Percentiles rank a stretch among this genome's conserved stretches.
Conservation (phyloP, 495 filamentous ascomycete genomes). For the Neurospora sublineolata region DNA sequence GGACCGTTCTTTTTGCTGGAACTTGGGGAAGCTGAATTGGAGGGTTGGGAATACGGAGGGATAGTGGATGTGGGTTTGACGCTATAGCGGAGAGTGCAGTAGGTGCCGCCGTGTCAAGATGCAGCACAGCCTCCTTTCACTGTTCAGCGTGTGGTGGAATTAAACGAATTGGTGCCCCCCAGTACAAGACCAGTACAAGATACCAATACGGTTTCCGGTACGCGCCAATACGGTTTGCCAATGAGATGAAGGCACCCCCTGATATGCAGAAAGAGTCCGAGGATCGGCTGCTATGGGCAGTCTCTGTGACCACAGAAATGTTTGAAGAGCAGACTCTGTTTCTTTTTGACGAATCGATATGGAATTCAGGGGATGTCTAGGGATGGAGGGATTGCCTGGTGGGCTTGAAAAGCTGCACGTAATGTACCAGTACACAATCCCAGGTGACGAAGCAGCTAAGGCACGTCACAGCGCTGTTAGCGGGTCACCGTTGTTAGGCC, state of each 20-base stretch:
- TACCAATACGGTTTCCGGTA: background rate
- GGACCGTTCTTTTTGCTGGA: background rate
- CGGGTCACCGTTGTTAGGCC: background rate
- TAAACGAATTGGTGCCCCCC: background rate
- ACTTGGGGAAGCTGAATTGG: background rate
- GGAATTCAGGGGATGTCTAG: background rate
- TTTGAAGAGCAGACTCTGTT: background rate
- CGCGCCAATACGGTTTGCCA: background rate
- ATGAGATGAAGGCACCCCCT: background rate
- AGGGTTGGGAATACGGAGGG: background rate
- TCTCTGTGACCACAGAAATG: background rate
- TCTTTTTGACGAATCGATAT: background rate
- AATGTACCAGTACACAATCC: background rate
- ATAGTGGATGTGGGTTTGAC: background rate
- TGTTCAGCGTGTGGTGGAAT: background rate
- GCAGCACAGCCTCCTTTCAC: constrained; percentile 14
- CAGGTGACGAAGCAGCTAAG: constrained; percentile 6
- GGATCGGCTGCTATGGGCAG: background rate
- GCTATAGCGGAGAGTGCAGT: background rate
- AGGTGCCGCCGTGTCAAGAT: constrained; percentile 7
- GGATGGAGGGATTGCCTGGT: background rate
- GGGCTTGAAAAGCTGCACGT: background rate
- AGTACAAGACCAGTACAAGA: background rate
- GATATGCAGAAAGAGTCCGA: background rate
- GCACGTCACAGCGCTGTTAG: constrained; percentile 10